phyloP scores from a whole-genome alignment of 306 rosid species.

The Pachyrhizus erosus region DNA sequence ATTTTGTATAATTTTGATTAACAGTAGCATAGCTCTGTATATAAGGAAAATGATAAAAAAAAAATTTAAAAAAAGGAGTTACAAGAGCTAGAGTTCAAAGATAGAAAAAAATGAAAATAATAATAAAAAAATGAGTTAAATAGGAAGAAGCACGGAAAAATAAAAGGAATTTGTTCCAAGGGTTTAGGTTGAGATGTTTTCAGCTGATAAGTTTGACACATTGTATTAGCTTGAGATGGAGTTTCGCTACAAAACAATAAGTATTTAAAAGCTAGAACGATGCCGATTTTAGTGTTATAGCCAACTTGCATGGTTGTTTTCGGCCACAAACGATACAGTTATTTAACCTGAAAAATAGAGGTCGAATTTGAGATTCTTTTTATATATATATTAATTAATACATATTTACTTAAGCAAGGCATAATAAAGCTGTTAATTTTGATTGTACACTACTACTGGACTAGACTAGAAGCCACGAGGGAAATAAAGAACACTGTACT shows the following conservation, averaged over 20 bases:
- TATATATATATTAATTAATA: neutral
- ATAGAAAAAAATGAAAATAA: too few relatives aligned
- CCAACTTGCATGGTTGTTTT: neutral
- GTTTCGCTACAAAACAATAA: too few relatives aligned
- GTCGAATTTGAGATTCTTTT: neutral
- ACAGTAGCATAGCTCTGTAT: too few relatives aligned
- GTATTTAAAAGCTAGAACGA: neutral
- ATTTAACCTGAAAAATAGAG: neutral
- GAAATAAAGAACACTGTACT: neutral
- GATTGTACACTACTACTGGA: neutral
- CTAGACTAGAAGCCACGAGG: neutral
- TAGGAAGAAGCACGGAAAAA: neutral
- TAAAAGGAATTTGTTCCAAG: too few relatives aligned
- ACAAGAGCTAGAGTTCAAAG: too few relatives aligned
- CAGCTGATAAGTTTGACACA: too few relatives aligned
- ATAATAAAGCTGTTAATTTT: neutral
- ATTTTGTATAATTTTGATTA: too few relatives aligned
- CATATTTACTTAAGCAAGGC: neutral
- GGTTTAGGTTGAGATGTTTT: too few relatives aligned
- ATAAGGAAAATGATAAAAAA: neutral
- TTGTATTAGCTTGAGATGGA: too few relatives aligned
- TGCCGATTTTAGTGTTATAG: neutral
- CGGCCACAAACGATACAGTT: neutral
- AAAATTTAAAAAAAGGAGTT: neutral
- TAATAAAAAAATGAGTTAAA: neutral